phyloP scores from a whole-genome alignment of 1,284 basidiomycete genomes.

The Kwoniella shivajii region DNA sequence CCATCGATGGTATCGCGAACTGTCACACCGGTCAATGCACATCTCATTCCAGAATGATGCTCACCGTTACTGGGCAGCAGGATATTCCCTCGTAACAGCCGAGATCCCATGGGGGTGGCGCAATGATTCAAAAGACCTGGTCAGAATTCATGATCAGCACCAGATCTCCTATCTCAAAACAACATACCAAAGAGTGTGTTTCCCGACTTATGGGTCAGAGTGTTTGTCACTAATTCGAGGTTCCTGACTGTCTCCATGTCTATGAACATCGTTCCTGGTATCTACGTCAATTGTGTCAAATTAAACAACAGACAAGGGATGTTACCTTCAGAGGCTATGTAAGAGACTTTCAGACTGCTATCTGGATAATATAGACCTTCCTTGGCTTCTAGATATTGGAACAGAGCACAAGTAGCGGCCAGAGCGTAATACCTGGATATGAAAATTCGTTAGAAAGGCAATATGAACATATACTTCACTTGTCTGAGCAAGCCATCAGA shows the following conservation, averaged over 20 bases:
- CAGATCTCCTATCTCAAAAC: neutral
- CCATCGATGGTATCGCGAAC: slow-evolving; percentile 70
- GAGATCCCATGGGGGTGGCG: slow-evolving; percentile 81
- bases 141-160: neutral
- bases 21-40: slow-evolving; percentile 27
- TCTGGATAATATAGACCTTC: slow-evolving; percentile 64
- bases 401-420: slow-evolving; percentile 78
- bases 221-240: slow-evolving; percentile 81
- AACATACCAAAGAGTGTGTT: slow-evolving; percentile 73
- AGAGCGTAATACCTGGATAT: slow-evolving; percentile 76
- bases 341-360: slow-evolving; percentile 76
- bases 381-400: slow-evolving; percentile 72
- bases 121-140: slow-evolving; percentile 67
- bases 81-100: slow-evolving; percentile 76
- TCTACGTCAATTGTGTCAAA: neutral
- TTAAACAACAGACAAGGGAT: neutral
- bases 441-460: neutral
- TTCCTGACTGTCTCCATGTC: slow-evolving; percentile 83
- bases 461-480: slow-evolving; percentile 59
- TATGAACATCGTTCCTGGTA: slow-evolving; percentile 83
- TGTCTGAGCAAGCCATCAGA: slow-evolving; percentile 71
- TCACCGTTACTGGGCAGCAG: slow-evolving; percentile 78
- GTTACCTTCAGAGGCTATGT: slow-evolving; percentile 66
- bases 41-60: slow-evolving; percentile 12
- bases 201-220: slow-evolving; percentile 64